These are phyloP conservation scores for Mytilinidion resinicola DNA, from an alignment of 495 filamentous ascomycete genomes.

Conservation along the genomic window DNA sequence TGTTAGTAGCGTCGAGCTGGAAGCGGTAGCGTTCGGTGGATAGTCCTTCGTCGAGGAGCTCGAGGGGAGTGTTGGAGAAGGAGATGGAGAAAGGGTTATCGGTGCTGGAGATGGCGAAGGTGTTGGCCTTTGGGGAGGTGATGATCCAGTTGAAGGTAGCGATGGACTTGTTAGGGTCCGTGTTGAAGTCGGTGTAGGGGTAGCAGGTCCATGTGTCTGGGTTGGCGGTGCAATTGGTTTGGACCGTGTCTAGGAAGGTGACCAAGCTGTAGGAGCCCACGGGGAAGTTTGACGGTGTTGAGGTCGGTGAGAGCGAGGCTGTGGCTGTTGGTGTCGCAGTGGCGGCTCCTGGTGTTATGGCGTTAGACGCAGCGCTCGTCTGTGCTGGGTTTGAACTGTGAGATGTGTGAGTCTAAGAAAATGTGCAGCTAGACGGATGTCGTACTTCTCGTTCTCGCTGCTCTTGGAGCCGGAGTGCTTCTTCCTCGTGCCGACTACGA, in stretches of 20 bases:
- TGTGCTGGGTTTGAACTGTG: no score
- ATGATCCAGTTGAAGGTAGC: slow-evolving; percentile 57
- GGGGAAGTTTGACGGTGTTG: slow-evolving; percentile 41
- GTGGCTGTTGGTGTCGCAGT: slow-evolving; percentile 1
- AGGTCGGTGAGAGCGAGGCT: slow-evolving; percentile 8
- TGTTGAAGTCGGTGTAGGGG: slow-evolving; percentile 44
- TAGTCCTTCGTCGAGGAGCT: slow-evolving; percentile 31
- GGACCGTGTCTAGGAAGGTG: slow-evolving; percentile 46
- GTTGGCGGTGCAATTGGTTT: slow-evolving; percentile 47
- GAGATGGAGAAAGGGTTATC: slow-evolving; percentile 45
- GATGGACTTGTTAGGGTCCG: slow-evolving; percentile 27
- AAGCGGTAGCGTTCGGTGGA: slow-evolving; percentile 47
- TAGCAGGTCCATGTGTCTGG: slow-evolving; percentile 50
- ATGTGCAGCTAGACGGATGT: not conserved
- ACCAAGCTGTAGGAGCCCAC: slow-evolving; percentile 49
- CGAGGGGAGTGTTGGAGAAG: slow-evolving; percentile 40
- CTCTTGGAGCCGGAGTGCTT: slow-evolving; percentile 14
- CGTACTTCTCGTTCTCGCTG: not conserved
- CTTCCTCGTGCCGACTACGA: slow-evolving; percentile 23
- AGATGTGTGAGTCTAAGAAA: not conserved
- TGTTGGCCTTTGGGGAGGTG: slow-evolving; percentile 13
- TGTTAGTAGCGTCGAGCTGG: slow-evolving; percentile 37
- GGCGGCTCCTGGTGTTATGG: not conserved
- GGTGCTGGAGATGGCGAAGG: slow-evolving; percentile 43
- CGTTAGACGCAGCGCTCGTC: not conserved